phyloP scores from a whole-genome alignment of 176 grass and related monocot genomes.

The Leersia perrieri region DNA sequence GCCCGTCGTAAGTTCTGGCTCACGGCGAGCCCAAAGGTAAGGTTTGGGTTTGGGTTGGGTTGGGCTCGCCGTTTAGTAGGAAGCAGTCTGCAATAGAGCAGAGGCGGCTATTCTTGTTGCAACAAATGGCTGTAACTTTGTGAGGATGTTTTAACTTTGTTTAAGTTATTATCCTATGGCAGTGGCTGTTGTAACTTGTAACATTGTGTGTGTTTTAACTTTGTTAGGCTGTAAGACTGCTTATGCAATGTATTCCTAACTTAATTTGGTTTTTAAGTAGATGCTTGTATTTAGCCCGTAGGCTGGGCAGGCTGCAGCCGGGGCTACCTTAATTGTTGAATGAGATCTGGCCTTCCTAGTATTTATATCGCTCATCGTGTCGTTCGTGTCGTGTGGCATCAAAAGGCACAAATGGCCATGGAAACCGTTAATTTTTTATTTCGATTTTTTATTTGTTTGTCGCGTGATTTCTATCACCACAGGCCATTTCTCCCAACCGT shows the following conservation, averaged over 20 bases:
- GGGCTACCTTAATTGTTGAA: background rate
- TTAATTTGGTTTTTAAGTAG: conserved; percentile 27
- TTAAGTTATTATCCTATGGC: background rate
- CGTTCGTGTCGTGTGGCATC: too few species aligned
- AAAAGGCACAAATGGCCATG: too few species aligned
- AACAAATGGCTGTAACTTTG: conserved; percentile 1
- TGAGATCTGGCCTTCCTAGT: background rate
- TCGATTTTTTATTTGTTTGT: too few species aligned
- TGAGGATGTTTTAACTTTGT: background rate
- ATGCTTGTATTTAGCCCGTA: background rate
- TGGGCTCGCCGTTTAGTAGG: conserved; percentile 12
- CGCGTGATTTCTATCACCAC: too few species aligned
- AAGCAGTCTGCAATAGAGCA: conserved; percentile 4
- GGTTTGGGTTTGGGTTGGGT: too few species aligned
- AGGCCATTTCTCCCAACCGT: too few species aligned
- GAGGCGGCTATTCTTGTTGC: background rate
- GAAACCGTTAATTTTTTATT: too few species aligned
- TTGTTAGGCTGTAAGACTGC: background rate
- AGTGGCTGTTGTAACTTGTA: background rate
- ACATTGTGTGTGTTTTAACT: background rate
- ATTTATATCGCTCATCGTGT: background rate
- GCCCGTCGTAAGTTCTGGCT: conserved; percentile 45
- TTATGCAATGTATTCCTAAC: conserved; percentile 20
- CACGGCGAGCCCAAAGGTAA: background rate
- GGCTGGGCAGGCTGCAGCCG: too few species aligned